phyloP scores from a whole-genome alignment of 768 basidiomycete species.

The Rhodotorula babjevae region DNA sequence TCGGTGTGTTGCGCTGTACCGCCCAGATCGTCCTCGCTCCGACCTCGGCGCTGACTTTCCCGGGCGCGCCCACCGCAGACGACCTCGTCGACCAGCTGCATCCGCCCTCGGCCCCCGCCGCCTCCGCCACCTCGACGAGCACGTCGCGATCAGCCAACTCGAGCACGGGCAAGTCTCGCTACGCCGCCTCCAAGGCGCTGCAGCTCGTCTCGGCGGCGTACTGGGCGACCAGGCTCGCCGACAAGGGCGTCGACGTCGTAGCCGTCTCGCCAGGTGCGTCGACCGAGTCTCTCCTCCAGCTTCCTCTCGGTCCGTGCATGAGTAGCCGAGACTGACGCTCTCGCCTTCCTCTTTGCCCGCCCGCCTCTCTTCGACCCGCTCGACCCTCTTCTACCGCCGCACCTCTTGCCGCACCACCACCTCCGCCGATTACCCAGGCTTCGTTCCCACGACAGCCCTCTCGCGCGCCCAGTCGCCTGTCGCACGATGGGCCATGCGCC shows the following conservation, averaged over 20 bases:
- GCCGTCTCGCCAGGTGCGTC: slow-evolving; percentile 29
- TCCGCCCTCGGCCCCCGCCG: background rate
- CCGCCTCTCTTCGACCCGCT: too few species aligned
- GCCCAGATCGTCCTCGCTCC: too few species aligned
- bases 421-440: slow-evolving; percentile 19
- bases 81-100: background rate
- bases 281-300: background rate
- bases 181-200: slow-evolving; percentile 20
- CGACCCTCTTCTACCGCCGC: too few species aligned
- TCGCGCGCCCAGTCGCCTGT: slow-evolving; percentile 13
- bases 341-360: too few species aligned
- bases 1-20: slow-evolving; percentile 6
- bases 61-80: too few species aligned
- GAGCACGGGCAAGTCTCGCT: slow-evolving; percentile 8
- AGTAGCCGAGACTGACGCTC: too few species aligned
- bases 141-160: too few species aligned
- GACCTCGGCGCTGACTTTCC: too few species aligned
- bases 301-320: too few species aligned
- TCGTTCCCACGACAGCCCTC: slow-evolving; percentile 38
- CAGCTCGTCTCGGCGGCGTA: background rate
- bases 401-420: too few species aligned
- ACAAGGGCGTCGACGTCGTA: background rate
- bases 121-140: too few species aligned
- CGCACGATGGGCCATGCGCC: slow-evolving; percentile 8
- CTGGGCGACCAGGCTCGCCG: background rate